phyloP scores from a whole-genome alignment of 2,329 filamentous ascomycete species.

The Diaporthe longicolla region DNA sequence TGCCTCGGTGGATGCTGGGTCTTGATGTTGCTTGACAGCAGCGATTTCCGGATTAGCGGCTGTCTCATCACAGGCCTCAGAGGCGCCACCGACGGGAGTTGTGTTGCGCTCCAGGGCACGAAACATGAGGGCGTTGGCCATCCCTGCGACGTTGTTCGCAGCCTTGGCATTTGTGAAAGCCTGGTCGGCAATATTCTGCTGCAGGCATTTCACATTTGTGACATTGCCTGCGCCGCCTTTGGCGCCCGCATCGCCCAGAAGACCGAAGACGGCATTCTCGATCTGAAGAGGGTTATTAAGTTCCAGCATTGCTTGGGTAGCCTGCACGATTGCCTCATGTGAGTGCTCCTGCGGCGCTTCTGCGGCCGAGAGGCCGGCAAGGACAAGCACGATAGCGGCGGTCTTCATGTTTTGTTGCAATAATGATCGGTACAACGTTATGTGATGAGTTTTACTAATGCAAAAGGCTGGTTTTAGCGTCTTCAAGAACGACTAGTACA shows the following conservation, averaged over 20 bases:
- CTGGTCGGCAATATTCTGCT: slow-evolving; percentile 57
- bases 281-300: slow-evolving; percentile 63
- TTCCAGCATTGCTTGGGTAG: slow-evolving; percentile 55
- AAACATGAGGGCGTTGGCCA: slow-evolving; percentile 59
- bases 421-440: neutral
- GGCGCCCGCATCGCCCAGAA: slow-evolving; percentile 56
- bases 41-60: slow-evolving; percentile 61
- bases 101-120: slow-evolving; percentile 61
- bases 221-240: slow-evolving; percentile 50
- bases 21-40: slow-evolving; percentile 60
- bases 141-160: slow-evolving; percentile 56
- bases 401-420: slow-evolving; percentile 13
- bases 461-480: neutral
- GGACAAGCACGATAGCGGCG: neutral
- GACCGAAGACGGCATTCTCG: slow-evolving; percentile 62
- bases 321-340: slow-evolving; percentile 60
- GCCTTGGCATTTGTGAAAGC: slow-evolving; percentile 63
- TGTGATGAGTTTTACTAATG: neutral
- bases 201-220: slow-evolving; percentile 42
- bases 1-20: slow-evolving; percentile 58
- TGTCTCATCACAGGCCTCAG: slow-evolving; percentile 55
- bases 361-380: neutral
- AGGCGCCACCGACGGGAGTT: slow-evolving; percentile 55
- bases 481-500: neutral
- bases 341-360: slow-evolving; percentile 68